phyloP scores from a whole-genome alignment of 2,329 filamentous ascomycete genomes.

The Diaporthe citrichinensis region DNA sequence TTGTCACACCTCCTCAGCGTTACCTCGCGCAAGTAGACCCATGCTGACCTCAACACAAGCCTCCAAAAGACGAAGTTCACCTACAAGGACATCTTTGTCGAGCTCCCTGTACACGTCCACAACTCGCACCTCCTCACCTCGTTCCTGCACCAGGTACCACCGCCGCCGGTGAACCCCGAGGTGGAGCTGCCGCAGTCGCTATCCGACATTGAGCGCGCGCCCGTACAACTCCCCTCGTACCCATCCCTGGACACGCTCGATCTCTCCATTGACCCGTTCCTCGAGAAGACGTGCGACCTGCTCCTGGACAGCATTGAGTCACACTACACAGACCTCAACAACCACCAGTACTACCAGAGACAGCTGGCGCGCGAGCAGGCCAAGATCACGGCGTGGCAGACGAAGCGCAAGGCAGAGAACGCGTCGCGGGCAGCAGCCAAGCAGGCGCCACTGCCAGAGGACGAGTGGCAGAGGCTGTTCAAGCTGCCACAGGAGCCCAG shows the following conservation, averaged over 20 bases:
- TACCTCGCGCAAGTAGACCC: not conserved
- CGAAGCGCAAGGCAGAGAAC: constrained; percentile 97
- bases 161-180: constrained; percentile 73
- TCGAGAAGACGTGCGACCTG: constrained; percentile 98
- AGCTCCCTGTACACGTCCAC: constrained; percentile 90
- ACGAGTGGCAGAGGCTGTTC: constrained; percentile 98
- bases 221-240: constrained; percentile 76
- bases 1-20: not conserved
- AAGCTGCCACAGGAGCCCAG: constrained; percentile 97
- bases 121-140: constrained; percentile 98
- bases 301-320: constrained; percentile 97
- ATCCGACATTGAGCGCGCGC: constrained; percentile 79
- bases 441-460: constrained; percentile 90
- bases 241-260: constrained; percentile 93
- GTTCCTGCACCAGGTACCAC: constrained; percentile 92
- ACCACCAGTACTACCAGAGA: constrained; percentile 96
- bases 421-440: constrained; percentile 86
- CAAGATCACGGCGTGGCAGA: constrained; percentile 97
- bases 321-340: constrained; percentile 99
- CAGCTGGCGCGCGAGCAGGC: constrained; percentile 93
- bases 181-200: constrained; percentile 84
- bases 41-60: constrained; percentile 60
- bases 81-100: constrained; percentile 93
- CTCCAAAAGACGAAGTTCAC: constrained; percentile 94
- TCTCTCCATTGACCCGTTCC: constrained; percentile 94